phyloP scores from a whole-genome alignment of 2,329 filamentous ascomycete species.

The Botrytis fabae region DNA sequence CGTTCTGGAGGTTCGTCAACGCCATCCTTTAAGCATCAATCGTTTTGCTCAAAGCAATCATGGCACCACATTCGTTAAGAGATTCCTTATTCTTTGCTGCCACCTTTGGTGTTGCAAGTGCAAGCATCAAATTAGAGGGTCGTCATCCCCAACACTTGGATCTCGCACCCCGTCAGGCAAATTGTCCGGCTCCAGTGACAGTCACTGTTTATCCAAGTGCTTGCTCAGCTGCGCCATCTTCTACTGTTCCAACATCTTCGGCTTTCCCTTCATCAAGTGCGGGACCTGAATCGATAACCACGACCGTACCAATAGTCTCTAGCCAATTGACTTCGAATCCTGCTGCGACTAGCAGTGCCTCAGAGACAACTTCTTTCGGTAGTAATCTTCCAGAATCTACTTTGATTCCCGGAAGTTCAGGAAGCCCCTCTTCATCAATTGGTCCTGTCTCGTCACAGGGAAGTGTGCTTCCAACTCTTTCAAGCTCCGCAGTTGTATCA shows the following conservation, averaged over 20 bases:
- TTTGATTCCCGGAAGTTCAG: neutral
- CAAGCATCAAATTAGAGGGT: slow-evolving; percentile 22
- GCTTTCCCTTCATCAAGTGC: neutral
- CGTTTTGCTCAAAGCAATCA: slow-evolving; percentile 20
- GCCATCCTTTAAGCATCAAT: slow-evolving; percentile 22
- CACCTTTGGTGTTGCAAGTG: slow-evolving; percentile 21
- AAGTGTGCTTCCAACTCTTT: neutral
- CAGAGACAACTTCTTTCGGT: neutral
- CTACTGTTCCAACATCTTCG: neutral
- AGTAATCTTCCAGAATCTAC: neutral
- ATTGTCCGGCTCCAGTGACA: slow-evolving; percentile 10
- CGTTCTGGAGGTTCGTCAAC: neutral
- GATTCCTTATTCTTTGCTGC: slow-evolving; percentile 16
- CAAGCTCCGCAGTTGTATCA: slow-evolving; percentile 1
- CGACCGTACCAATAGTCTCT: neutral
- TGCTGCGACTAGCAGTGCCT: neutral
- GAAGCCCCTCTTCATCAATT: neutral
- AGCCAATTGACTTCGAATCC: neutral
- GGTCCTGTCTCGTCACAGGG: neutral
- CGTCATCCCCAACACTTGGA: neutral
- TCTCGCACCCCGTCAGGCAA: neutral
- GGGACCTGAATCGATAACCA: neutral
- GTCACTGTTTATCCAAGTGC: slow-evolving; percentile 1
- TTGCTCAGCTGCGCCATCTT: neutral
- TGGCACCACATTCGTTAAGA: slow-evolving; percentile 22